Percentiles rank a stretch among this genome's conserved stretches.
Conservation (phyloP, 192 early-diverging fungal species). For the Rhizoclosmatium globosum region DNA sequence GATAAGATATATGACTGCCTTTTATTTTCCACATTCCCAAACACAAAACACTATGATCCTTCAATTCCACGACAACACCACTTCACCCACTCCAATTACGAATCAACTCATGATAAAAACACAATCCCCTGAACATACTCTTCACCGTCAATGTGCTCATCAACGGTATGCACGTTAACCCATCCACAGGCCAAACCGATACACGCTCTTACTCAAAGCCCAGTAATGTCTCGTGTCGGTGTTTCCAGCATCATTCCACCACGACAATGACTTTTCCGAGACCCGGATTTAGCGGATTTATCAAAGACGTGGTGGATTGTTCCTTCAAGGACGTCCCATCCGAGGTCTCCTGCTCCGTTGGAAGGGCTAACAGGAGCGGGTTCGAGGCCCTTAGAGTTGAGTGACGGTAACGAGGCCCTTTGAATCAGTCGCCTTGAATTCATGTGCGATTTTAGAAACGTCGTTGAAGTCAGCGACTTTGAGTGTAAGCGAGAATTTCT, state of each 20-base stretch:
- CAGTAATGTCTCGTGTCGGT: slow-evolving; percentile 51
- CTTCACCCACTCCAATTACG: slow-evolving; percentile 30
- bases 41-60: too few species aligned
- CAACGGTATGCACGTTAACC: slow-evolving; percentile 16
- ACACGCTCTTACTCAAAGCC: slow-evolving; percentile 45
- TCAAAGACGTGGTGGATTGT: slow-evolving; percentile 43
- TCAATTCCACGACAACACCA: too few species aligned
- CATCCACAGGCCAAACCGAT: slow-evolving; percentile 35
- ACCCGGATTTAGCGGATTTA: not conserved
- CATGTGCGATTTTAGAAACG: not conserved
- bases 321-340: slow-evolving; percentile 45
- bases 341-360: not conserved
- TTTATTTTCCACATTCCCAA: too few species aligned
- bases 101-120: slow-evolving; percentile 49
- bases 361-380: slow-evolving; percentile 40
- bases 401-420: slow-evolving; percentile 2
- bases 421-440: not conserved
- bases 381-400: slow-evolving; percentile 30
- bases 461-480: slow-evolving; percentile 4
- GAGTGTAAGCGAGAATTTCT: not conserved
- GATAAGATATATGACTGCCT: too few species aligned
- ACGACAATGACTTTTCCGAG: not conserved
- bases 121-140: slow-evolving; percentile 30
- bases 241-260: not conserved
- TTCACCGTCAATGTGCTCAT: slow-evolving; percentile 11